Evolutionary conservation across 208 protist species (phyloP).

Genomic region (Herpetomonas samuelpessoai): DNA sequence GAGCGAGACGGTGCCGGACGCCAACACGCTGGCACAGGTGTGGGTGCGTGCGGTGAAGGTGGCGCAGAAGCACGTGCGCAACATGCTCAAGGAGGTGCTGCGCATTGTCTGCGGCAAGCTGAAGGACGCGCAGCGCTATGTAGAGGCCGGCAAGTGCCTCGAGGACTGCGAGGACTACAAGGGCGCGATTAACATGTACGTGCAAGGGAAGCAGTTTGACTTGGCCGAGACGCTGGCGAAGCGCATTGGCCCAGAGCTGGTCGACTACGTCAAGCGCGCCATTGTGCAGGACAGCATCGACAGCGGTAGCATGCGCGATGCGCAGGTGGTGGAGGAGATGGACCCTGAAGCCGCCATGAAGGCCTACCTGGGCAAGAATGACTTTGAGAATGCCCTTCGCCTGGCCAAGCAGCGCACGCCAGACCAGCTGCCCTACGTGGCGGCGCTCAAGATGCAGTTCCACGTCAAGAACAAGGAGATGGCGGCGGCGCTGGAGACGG

Average conservation of each 20-base stretch:
- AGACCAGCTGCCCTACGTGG: conserved; percentile 72
- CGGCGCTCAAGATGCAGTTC: conserved; percentile 76
- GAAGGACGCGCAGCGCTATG: conserved; percentile 75
- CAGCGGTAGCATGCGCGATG: conserved; percentile 63
- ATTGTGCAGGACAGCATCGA: conserved; percentile 90
- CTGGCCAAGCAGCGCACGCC: conserved; percentile 60
- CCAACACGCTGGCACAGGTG: conserved; percentile 70
- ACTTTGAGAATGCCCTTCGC: conserved; percentile 80
- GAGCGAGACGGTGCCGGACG: conserved; percentile 55
- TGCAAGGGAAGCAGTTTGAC: conserved; percentile 91
- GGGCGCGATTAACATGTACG: conserved; percentile 94
- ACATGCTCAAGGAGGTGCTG: conserved; percentile 76
- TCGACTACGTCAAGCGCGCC: conserved; percentile 86
- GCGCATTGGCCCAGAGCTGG: conserved; percentile 82
- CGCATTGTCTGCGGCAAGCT: conserved; percentile 70
- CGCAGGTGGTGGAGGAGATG: conserved; percentile 86
- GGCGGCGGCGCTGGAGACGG: conserved; percentile 52
- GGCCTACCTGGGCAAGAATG: conserved; percentile 78
- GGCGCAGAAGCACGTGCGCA: conserved; percentile 90
- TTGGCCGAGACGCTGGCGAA: conserved; percentile 84
- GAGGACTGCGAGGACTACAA: conserved; percentile 92
- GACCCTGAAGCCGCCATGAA: conserved; percentile 88
- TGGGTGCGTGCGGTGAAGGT: conserved; percentile 96
- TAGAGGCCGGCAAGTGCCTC: conserved; percentile 86
- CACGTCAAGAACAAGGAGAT: conserved; percentile 57